These are phyloP conservation scores for Stachybotrys chlorohalonatus DNA, from an alignment of 2,329 filamentous ascomycete species.

Conservation along the genomic window DNA sequence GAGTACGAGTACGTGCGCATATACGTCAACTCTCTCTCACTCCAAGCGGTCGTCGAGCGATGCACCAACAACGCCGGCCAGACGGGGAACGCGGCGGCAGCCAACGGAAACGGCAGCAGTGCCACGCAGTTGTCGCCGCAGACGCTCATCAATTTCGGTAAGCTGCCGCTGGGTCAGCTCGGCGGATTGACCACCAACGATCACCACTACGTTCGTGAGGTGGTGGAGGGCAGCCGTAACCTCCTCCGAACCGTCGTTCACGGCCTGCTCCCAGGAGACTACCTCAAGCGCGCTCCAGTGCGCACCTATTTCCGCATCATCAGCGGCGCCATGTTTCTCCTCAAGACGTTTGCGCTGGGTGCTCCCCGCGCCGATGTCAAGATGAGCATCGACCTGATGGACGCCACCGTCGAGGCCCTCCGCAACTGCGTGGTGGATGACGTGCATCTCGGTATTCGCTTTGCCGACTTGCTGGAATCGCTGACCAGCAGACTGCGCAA, in stretches of 20 bases:
- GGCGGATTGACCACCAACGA: slow-evolving; percentile 57
- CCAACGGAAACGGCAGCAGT: slow-evolving; percentile 23
- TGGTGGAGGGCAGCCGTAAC: slow-evolving; percentile 69
- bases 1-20: slow-evolving; percentile 94
- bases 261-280: slow-evolving; percentile 62
- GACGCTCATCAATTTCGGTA: slow-evolving; percentile 56
- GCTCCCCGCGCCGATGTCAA: slow-evolving; percentile 71
- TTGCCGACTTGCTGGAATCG: slow-evolving; percentile 73
- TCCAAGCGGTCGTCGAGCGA: slow-evolving; percentile 91
- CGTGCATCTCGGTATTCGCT: slow-evolving; percentile 75
- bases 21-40: slow-evolving; percentile 86
- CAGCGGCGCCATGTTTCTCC: slow-evolving; percentile 73
- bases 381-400: slow-evolving; percentile 65
- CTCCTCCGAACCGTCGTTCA: slow-evolving; percentile 71
- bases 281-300: slow-evolving; percentile 74
- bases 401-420: slow-evolving; percentile 63
- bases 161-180: slow-evolving; percentile 53
- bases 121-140: slow-evolving; percentile 44
- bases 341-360: slow-evolving; percentile 77
- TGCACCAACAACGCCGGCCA: slow-evolving; percentile 67
- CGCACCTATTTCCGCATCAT: slow-evolving; percentile 83
- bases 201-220: slow-evolving; percentile 65
- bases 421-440: slow-evolving; percentile 76
- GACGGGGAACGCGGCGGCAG: slow-evolving; percentile 26
- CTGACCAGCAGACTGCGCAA: slow-evolving; percentile 65